Conservation (phyloP, 176 grass and related monocot genomes). For the Otatea glauca region DNA sequence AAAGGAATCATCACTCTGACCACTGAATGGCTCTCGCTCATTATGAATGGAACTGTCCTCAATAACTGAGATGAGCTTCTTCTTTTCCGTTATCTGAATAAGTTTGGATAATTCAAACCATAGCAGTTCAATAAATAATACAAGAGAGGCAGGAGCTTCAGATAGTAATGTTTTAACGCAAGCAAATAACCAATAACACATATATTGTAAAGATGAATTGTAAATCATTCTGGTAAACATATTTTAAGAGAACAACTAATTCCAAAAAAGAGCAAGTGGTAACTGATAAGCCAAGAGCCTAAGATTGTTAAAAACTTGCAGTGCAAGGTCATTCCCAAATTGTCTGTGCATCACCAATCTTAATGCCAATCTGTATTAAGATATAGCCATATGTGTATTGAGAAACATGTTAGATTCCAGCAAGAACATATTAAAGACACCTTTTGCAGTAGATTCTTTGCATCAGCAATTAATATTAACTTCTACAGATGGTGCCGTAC, state of each 20-base stretch:
- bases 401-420: neutral
- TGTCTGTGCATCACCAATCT: neutral
- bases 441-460: slow-evolving; percentile 35
- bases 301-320: neutral
- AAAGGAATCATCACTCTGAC: slow-evolving; percentile 52
- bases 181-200: slow-evolving; percentile 16
- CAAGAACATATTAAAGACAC: slow-evolving; percentile 32
- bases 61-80: slow-evolving; percentile 64
- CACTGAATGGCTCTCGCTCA: slow-evolving; percentile 45
- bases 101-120: slow-evolving; percentile 48
- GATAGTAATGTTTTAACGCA: slow-evolving; percentile 21
- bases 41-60: slow-evolving; percentile 61
- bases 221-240: slow-evolving; percentile 10
- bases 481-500: slow-evolving; percentile 36
- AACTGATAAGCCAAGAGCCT: neutral
- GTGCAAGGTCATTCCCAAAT: neutral
- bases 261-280: neutral
- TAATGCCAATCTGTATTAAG: neutral
- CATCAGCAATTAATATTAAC: slow-evolving; percentile 38
- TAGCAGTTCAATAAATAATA: slow-evolving; percentile 35
- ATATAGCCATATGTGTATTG: neutral
- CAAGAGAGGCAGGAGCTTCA: neutral
- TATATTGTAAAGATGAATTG: neutral
- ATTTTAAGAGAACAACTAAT: slow-evolving; percentile 14
- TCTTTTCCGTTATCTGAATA: slow-evolving; percentile 84